Conservation (phyloP, 2,329 filamentous ascomycete genomes). For the Arthrocladium fulminans region DNA sequence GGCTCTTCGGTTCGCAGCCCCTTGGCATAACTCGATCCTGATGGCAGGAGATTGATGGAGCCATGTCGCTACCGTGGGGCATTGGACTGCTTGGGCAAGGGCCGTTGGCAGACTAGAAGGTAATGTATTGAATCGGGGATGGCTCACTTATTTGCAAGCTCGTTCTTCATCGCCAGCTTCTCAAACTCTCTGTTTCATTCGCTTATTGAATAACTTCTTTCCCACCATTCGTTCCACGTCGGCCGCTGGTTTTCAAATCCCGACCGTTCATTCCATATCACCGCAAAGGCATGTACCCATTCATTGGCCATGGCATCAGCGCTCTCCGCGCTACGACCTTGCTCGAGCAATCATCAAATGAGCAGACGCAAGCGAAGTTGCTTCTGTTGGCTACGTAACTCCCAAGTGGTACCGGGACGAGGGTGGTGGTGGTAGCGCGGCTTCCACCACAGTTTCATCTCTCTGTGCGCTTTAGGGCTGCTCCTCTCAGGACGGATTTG, state of each 20-base stretch:
- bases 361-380: background rate
- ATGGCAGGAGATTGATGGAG: too few species aligned
- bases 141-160: background rate
- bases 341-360: background rate
- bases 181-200: background rate
- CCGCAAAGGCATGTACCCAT: slow-evolving; percentile 28
- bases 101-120: background rate
- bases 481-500: background rate
- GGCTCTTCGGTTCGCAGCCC: too few species aligned
- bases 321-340: background rate
- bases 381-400: background rate
- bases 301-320: slow-evolving; percentile 27
- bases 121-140: background rate
- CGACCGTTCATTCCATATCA: slow-evolving; percentile 20
- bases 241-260: background rate
- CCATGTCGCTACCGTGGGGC: too few species aligned
- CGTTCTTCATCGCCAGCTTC: background rate
- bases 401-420: slow-evolving; percentile 31
- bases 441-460: slow-evolving; percentile 39
- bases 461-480: slow-evolving; percentile 36
- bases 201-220: slow-evolving; percentile 15
- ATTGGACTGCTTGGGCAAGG: too few species aligned
- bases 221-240: slow-evolving; percentile 22
- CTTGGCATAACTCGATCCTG: too few species aligned
- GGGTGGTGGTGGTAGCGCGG: slow-evolving; percentile 40